Base-by-base conservation (phyloP, 2,329 filamentous ascomycete genomes). In the Lojkania enalia region DNA sequence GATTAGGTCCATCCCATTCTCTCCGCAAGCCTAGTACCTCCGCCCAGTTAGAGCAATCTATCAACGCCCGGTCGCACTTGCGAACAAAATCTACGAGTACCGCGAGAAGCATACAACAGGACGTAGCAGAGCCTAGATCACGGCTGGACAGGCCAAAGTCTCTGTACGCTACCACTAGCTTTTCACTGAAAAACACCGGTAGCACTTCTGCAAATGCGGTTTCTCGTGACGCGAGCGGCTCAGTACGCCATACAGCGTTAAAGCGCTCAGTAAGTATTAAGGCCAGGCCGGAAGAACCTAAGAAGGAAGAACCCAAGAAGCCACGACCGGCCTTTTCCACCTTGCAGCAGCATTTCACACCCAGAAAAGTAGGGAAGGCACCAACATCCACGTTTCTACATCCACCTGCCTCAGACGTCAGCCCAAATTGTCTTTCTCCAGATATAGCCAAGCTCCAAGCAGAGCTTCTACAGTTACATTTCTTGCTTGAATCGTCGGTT, bases 271-370 rank as follows among this genome's bases (percentile, higher is more conserved):
- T 48, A 16, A 65, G 61, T 48, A 50, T 52, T 7, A 60, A 49
- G 21, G 35, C 48, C 11, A 64, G 44, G 39, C 31, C 55, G 11
- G 59, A 57, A 39, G 60, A 60, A 15, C 35, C 39, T 20, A 23
- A 19, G 4, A 57, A 51, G 15, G 61, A 65, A 31, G 65, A 62
- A 16, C 23, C 49, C 2, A 60, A 54, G 37, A 63, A 58, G 35
- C 47, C 40, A 21, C 58, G 63, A 16, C 68, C 68, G 25, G 64
- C 64, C 1, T 72, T 72, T 39, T 63, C 58, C 13, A 72, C 67
- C 1, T 43, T 71, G 20, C 69, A 72, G 46, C 69, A 71, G 44
- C 68, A 71, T 48, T 72, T 69, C 31, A 70, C 69, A 3, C 69
- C 69, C 23, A 64, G 61, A 14, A 71, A 71, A 38, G 44, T 52